Base-by-base conservation (phyloP, 148 eudicot species). In the Amaranthus palmeri region DNA sequence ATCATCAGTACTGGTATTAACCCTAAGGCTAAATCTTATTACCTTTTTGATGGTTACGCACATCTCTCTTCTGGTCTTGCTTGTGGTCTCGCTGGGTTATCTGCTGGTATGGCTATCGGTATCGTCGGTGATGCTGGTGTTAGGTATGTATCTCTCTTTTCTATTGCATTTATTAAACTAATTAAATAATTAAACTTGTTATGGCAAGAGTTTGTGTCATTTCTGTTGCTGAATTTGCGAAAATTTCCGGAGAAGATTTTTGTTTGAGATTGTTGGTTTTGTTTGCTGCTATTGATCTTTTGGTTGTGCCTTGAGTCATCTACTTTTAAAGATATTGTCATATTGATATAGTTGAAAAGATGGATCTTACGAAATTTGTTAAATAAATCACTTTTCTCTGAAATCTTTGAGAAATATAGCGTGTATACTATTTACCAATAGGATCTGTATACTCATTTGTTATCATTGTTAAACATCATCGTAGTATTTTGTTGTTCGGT, bases 61-160 rank as follows among this genome's bases (percentile, higher is more conserved):
- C 93, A 88, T 77, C 84, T 88, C 40, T 88, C 93, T 1, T 88
- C 93, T 49, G 93, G 93, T 58, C 85, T 88, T 10, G 88, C 93
- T 76, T 88, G 93, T 82, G 93, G 93, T 67, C 90, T 88, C 55
- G 90, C 93, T 68, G 93, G 93, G 42, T 81, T 88, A 49, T 79
- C 90, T 43, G 93, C 93, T 70, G 93, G 93, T 79, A 88, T 88
- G 93, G 93, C 93, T 14, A 88, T 88, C 14, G 92, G 92, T 15
- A 86, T 88, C 48, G 92, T 88, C 44, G 92, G 92, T 8, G 92
- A 88, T 82, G 93, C 90, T 41, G 93, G 93, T 83, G 93, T 88
- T 66, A 86, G 93, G 93, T 88, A 60, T 68, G 0, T 75, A 41
- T 66, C 71, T 53, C 59, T 18, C 8, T 15, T 2, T 41, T 9